Evolutionary conservation across 2,329 filamentous ascomycete genomes (phyloP).

Genomic region (Ceratocystis cubensis): DNA sequence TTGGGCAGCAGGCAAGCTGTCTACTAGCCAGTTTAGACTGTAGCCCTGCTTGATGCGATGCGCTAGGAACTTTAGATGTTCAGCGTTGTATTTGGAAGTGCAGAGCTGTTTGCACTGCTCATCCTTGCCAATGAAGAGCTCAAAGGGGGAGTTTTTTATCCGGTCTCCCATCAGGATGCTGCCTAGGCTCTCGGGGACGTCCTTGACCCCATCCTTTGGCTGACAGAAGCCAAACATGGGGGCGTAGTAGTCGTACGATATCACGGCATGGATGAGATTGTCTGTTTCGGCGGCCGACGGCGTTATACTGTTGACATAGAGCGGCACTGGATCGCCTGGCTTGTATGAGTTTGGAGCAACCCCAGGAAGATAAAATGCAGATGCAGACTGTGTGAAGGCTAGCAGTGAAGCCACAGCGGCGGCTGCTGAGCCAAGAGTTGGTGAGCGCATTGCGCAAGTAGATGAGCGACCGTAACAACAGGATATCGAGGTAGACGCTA

Average conservation of each 20-base stretch:
- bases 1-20: constrained; percentile 85
- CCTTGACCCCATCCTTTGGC: constrained; percentile 61
- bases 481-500: background rate
- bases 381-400: constrained; percentile 40
- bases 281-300: constrained; percentile 68
- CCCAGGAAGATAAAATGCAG: constrained; percentile 90
- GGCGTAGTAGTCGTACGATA: constrained; percentile 95
- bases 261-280: constrained; percentile 74
- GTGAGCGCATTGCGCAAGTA: constrained; percentile 19
- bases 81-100: constrained; percentile 47
- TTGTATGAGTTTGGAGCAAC: constrained; percentile 91
- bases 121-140: constrained; percentile 74
- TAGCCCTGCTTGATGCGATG: constrained; percentile 71
- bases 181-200: constrained; percentile 65
- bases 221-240: constrained; percentile 76
- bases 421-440: constrained; percentile 7
- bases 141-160: constrained; percentile 91
- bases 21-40: constrained; percentile 89
- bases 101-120: constrained; percentile 80
- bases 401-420: constrained; percentile 41
- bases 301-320: constrained; percentile 86
- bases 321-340: constrained; percentile 62
- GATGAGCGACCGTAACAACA: background rate
- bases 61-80: constrained; percentile 68
- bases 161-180: constrained; percentile 96